These are phyloP conservation scores for Pythium monospermum DNA, from an alignment of 352 stramenopile species.

Conservation along the genomic window DNA sequence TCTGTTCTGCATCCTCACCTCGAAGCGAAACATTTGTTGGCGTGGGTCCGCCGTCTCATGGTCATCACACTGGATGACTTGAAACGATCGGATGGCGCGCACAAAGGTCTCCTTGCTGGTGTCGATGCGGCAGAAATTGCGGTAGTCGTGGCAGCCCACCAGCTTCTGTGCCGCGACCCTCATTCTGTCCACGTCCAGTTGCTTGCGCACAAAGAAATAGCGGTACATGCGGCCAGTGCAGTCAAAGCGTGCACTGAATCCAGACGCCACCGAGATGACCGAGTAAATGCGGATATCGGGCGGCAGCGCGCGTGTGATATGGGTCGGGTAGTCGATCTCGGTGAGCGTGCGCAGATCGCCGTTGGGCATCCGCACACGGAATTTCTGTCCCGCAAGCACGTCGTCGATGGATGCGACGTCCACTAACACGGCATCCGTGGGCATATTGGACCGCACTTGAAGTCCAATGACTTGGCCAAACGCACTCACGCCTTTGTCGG, in stretches of 20 bases:
- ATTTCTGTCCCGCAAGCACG: slow-evolving; percentile 50
- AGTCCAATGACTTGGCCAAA: slow-evolving; percentile 78
- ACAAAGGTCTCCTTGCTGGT: slow-evolving; percentile 96
- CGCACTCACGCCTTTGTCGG: slow-evolving; percentile 94
- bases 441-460: slow-evolving; percentile 72
- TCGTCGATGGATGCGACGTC: slow-evolving; percentile 63
- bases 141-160: slow-evolving; percentile 96
- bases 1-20: no score
- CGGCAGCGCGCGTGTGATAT: slow-evolving; percentile 96
- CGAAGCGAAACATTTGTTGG: slow-evolving; percentile 68
- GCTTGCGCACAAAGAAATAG: slow-evolving; percentile 93
- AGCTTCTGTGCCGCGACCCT: slow-evolving; percentile 76
- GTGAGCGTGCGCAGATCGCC: slow-evolving; percentile 66
- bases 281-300: slow-evolving; percentile 80
- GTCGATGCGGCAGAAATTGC: slow-evolving; percentile 99
- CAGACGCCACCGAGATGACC: slow-evolving; percentile 73
- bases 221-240: slow-evolving; percentile 92
- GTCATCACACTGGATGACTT: slow-evolving; percentile 72
- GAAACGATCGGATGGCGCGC: slow-evolving; percentile 71
- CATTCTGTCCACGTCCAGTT: slow-evolving; percentile 86
- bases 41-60: slow-evolving; percentile 28
- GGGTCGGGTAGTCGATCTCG: slow-evolving; percentile 95
- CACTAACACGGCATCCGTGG: slow-evolving; percentile 52
- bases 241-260: slow-evolving; percentile 96
- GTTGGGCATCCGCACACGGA: slow-evolving; percentile 50